phyloP scores from a whole-genome alignment of 768 basidiomycete species.

The Rhodotorula toruloides region DNA sequence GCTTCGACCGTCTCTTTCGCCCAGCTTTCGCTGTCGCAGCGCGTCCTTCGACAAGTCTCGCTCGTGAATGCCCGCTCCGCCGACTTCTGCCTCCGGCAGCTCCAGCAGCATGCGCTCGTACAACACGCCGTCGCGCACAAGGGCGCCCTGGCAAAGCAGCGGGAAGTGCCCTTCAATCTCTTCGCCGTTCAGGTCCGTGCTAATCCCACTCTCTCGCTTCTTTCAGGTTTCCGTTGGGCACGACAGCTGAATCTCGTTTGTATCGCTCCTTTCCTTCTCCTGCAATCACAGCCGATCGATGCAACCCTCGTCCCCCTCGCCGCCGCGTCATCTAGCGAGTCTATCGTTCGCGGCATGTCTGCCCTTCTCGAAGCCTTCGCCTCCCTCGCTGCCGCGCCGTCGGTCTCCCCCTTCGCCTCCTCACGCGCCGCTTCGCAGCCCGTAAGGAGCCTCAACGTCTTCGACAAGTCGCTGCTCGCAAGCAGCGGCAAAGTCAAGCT shows the following conservation, averaged over 20 bases:
- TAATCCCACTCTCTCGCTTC: slow-evolving; percentile 18
- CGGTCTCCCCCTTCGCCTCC: slow-evolving; percentile 4
- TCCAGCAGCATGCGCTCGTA: slow-evolving; percentile 44
- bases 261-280: slow-evolving; percentile 38
- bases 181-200: slow-evolving; percentile 52
- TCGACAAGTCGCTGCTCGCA: slow-evolving; percentile 35
- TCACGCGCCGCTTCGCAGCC: slow-evolving; percentile 15
- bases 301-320: slow-evolving; percentile 24
- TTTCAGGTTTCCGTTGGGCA: slow-evolving; percentile 1
- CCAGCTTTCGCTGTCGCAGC: slow-evolving; percentile 19
- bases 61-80: neutral
- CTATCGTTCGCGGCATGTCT: slow-evolving; percentile 11
- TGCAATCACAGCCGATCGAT: slow-evolving; percentile 47
- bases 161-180: slow-evolving; percentile 49
- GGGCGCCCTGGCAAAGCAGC: slow-evolving; percentile 40
- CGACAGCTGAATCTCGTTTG: slow-evolving; percentile 23
- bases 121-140: slow-evolving; percentile 20
- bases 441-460: slow-evolving; percentile 18
- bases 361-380: slow-evolving; percentile 20
- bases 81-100: slow-evolving; percentile 12
- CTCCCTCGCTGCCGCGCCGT: slow-evolving; percentile 5
- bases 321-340: too few relatives aligned
- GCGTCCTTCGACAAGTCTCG: slow-evolving; percentile 18
- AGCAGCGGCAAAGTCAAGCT: slow-evolving; percentile 24
- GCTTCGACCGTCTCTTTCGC: slow-evolving; percentile 12